A percentile compares a stretch with the other conserved stretches of the same genome.
Conservation (phyloP, 805 yeast genomes). For the Starmerella floricola region DNA sequence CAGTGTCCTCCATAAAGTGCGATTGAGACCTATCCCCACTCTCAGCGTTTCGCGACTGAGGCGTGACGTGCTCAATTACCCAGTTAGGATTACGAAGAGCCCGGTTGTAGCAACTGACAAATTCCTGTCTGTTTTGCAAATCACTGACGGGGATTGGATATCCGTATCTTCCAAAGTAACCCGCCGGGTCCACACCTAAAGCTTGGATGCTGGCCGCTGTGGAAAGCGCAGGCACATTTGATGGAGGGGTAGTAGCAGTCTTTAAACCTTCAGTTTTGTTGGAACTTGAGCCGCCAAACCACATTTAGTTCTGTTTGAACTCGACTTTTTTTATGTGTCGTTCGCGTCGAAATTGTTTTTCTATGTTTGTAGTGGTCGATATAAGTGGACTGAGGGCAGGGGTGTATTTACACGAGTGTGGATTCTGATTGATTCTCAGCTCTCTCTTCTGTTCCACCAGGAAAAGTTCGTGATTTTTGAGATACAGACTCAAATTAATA, state of each 20-base stretch:
- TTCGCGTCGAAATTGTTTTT: too few species aligned
- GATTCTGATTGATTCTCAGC: too few species aligned
- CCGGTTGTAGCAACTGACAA: slow-evolving; percentile 76
- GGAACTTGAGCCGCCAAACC: slow-evolving; percentile 10
- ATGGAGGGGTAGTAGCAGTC: not conserved
- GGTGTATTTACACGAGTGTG: too few species aligned
- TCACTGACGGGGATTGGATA: slow-evolving; percentile 94
- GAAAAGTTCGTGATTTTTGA: too few species aligned
- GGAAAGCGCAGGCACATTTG: not conserved
- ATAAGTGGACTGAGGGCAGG: too few species aligned
- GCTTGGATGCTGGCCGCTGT: not conserved
- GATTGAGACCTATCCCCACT: slow-evolving; percentile 64
- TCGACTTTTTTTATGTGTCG: too few species aligned
- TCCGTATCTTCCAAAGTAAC: slow-evolving; percentile 72
- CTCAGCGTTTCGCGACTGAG: slow-evolving; percentile 37
- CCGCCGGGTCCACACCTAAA: slow-evolving; percentile 50
- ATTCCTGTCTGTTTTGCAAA: slow-evolving; percentile 58
- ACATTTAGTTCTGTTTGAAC: too few species aligned
- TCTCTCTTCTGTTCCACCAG: too few species aligned
- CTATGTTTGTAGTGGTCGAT: too few species aligned
- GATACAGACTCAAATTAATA: too few species aligned
- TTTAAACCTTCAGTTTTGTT: not conserved
- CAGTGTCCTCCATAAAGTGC: slow-evolving; percentile 76
- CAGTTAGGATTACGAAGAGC: slow-evolving; percentile 67
- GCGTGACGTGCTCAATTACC: slow-evolving; percentile 76